phyloP scores from a whole-genome alignment of 352 stramenopile genomes.

The Globisporangium iwayamae region DNA sequence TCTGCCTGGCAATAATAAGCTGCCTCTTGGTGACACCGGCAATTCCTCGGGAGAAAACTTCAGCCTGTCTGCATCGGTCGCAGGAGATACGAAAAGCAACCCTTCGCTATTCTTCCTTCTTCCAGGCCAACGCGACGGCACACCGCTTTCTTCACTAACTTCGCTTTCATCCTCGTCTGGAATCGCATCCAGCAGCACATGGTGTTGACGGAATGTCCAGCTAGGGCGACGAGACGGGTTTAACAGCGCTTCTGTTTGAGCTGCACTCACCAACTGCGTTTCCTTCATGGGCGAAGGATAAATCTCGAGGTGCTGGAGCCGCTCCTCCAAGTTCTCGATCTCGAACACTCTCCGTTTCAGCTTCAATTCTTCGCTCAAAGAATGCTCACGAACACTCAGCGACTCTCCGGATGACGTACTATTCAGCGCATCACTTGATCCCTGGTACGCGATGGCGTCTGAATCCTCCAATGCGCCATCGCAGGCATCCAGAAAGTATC shows the following conservation, averaged over 20 bases:
- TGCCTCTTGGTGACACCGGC: neutral
- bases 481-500: slow-evolving; percentile 64
- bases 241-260: slow-evolving; percentile 10
- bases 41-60: neutral
- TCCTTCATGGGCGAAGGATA: slow-evolving; percentile 71
- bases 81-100: neutral
- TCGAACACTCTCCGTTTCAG: slow-evolving; percentile 11
- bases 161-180: slow-evolving; percentile 40
- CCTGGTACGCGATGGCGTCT: neutral
- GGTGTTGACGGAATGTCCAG: slow-evolving; percentile 62
- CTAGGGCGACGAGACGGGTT: slow-evolving; percentile 41
- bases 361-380: neutral
- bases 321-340: slow-evolving; percentile 58
- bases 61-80: neutral
- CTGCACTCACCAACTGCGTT: neutral
- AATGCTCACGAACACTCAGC: neutral
- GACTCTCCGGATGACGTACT: neutral
- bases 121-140: neutral
- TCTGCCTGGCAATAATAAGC: slow-evolving; percentile 11
- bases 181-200: slow-evolving; percentile 48
- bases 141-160: slow-evolving; percentile 3
- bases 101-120: neutral
- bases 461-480: slow-evolving; percentile 12
- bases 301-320: slow-evolving; percentile 47
- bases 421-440: slow-evolving; percentile 1